Base-by-base conservation (phyloP, 441 rosid genomes). In the Pelargonium cotyledonis region DNA sequence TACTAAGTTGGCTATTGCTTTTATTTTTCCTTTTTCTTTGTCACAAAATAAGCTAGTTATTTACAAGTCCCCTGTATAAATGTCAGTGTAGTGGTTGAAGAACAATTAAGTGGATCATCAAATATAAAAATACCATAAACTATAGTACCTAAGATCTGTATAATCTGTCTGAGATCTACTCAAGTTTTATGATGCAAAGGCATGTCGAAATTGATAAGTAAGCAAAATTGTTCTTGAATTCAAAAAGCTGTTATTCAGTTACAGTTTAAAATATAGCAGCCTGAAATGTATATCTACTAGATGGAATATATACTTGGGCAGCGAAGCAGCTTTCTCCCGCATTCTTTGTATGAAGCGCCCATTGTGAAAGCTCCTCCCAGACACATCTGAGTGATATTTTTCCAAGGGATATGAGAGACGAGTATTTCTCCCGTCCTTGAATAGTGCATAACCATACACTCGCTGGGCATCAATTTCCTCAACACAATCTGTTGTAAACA, bases 311-410 rank as follows among this genome's bases (percentile, higher is more conserved):
- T 83, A 91, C 97, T 85, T 91, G 70, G 88, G 82, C 68, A 88
- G 86, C 16, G 89, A 51, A 65, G 84, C 84, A 82, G 96, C 88
- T 78, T 89, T 91, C 74, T 88, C 88, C 44, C 90, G 82, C 92
- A 91, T 84, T 75, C 87, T 85, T 79, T 84, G 96, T 66, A 85
- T 86, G 78, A 91, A 91, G 9, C 97, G 92, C 7, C 90, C 97
- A 69, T 89, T 91, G 79, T 91, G 95, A 76, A 91, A 91, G 77
- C 96, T 85, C 79, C 94, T 87, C 41, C 97, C 95, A 0, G 96
- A 80, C 64, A 91, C 88, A 80, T 83, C 85, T 15, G 88, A 72
- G 31, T 89, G 84, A 73, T 88, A 83, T 75, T 84, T 83, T 66
- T 91, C 96, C 86, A 89, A 80, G 0, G 97, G 96, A 76, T 91